Base-by-base conservation (phyloP, 2,329 filamentous ascomycete genomes). In the Paecilomyces variotii region DNA sequence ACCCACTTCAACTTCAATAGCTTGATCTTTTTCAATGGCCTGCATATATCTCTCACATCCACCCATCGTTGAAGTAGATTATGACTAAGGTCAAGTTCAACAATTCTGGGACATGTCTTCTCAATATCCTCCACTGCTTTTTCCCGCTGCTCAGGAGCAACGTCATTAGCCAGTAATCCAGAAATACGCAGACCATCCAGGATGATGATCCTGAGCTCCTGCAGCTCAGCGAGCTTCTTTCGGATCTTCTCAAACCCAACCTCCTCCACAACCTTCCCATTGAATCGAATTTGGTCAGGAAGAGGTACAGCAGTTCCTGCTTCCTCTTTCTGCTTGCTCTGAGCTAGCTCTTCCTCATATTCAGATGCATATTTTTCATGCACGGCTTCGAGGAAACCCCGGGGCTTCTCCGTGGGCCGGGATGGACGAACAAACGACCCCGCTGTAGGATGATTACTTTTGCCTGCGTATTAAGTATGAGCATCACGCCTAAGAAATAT, bases 201-300 rank as follows among this genome's bases (percentile, higher is more conserved):
- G 45, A 97, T 84, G 55, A 95, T 86, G 57, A 92, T 86, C 64
- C 83, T 87, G 60, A 97, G 81, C 66, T 94, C 89, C 57, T 87
- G 79, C 32, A 97, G 79, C 68, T 88, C 67, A 4, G 91, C 88
- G 68, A 95, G 86, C 74, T 92, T 85, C 64, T 83, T 83, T 51
- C 88, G 85, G 64, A 97, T 90, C 79, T 97, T 97, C 65, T 96
- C 91, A 66, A 97, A 97, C 30, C 94, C 94, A 34, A 97, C 85
- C 76, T 97, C 93, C 76, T 97, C 89, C 4, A 90, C 93, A 19
- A 92, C 83, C 75, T 97, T 97, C 39, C 82, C 80, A 74, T 89
- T 76, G 79, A 96, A 81, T 80, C 87, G 76, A 62, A 96, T 88
- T 54, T 84, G 79, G 55, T 80, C 79, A 6, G 76, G 71, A 11